Evolutionary conservation across 306 rosid species (phyloP), one percentile per base, ranked within the genome.

Genomic region (Quercus berberidifolia): DNA sequence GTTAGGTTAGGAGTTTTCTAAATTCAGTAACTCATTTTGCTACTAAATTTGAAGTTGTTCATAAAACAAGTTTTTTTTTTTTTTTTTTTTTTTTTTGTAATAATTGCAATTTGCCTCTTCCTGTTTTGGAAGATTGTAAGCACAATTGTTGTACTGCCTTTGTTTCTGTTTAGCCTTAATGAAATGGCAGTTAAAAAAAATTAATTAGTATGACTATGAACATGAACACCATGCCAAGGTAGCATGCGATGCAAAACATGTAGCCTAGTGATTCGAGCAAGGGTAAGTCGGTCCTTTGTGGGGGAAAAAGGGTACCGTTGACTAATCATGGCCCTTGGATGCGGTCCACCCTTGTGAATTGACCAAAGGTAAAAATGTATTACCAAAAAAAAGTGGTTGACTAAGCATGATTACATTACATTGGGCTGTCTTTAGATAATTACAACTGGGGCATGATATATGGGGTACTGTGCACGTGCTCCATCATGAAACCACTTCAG

Each of bases 321-420:
- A 67, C 72, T 9, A 67, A 19, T 67, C 15, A 14, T n/a, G 23
- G 33, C 4, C 26, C 43, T 69, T 38, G 5, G 76, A 75, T 75
- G 23, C 19, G 23, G 71, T 82, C 79, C 81, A 76, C 83, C 67
- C 85, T 78, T 54, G 23, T 83, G 82, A 79, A 77, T 83, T 85
- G 83, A 83, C 85, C 75, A 54, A 78, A 75, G 79, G 59, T 26
- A 38, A 41, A 41, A 41, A 6, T 75, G 75, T 69, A 71, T 49
- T 12, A 49, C 17, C 56, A 68, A 0, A 2, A n/a, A 55, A 74
- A 65, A 11, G 18, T 87, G 63, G 78, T 79, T 86, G 85, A 85
- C 87, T 35, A 67, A 21, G 43, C 43, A 38, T 82, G 69, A 75
- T 46, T 18, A 19, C 74, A 75, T 33, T 18, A 19, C 74, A 54